These are phyloP conservation scores for Cladosporium sp. DNA, from an alignment of 2,329 filamentous ascomycete genomes.

Conservation along the genomic window DNA sequence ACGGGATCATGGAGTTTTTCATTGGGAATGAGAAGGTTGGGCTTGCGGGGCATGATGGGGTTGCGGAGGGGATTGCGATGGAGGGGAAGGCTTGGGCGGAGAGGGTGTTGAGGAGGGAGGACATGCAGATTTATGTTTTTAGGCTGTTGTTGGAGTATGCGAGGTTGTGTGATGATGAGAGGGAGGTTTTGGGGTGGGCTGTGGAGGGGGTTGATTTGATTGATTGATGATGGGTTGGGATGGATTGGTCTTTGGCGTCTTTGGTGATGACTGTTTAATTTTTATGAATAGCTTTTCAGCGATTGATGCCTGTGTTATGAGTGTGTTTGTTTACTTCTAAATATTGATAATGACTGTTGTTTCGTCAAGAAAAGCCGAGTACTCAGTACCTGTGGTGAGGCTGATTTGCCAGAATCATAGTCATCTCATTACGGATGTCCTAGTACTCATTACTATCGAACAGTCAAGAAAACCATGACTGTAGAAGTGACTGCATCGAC, in stretches of 20 bases:
- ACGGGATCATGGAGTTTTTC: constrained; percentile 73
- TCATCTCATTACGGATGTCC: no score
- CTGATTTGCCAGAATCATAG: no score
- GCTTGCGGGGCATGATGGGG: constrained; percentile 50
- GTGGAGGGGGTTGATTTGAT: constrained; percentile 24
- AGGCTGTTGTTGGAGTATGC: constrained; percentile 54
- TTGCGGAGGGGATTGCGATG: constrained; percentile 64
- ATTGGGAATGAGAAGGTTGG: constrained; percentile 48
- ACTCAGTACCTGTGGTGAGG: not conserved
- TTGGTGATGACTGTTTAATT: not conserved
- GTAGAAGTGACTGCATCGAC: not conserved
- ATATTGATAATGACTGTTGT: not conserved
- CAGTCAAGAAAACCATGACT: not conserved
- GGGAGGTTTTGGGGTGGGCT: constrained; percentile 43
- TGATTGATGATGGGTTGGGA: not conserved
- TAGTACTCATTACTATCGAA: not conserved
- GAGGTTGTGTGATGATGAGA: constrained; percentile 44
- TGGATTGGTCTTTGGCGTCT: not conserved
- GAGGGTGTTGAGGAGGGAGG: constrained; percentile 66
- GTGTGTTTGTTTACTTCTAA: not conserved
- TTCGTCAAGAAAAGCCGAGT: not conserved
- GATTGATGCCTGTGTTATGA: not conserved
- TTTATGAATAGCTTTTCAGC: not conserved
- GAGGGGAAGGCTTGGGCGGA: constrained; percentile 69
- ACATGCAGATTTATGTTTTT: constrained; percentile 72